A percentile compares a stretch with the other conserved stretches of the same genome.
Conservation (phyloP, 2,329 filamentous ascomycete genomes). For the Xylariaceae sp. region DNA sequence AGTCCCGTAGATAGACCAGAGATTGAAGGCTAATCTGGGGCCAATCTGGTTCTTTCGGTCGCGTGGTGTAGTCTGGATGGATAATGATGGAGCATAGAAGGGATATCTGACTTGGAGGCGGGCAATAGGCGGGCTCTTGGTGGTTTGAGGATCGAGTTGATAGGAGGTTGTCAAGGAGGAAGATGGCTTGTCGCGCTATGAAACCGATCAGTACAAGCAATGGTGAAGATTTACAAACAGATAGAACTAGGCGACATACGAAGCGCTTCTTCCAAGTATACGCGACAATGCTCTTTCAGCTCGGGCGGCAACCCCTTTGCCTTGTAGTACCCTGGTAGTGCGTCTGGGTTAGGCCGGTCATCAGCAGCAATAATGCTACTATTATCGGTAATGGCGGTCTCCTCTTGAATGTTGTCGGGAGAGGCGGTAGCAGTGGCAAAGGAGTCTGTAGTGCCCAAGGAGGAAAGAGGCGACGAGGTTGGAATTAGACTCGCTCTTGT, state of each 20-base stretch:
- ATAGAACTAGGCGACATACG: slow-evolving; percentile 55
- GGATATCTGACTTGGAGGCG: slow-evolving; percentile 75
- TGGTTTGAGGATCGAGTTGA: slow-evolving; percentile 51
- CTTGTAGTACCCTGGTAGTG: slow-evolving; percentile 55
- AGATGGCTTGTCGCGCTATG: slow-evolving; percentile 62
- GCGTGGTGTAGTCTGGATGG: slow-evolving; percentile 80
- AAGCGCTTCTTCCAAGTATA: slow-evolving; percentile 78
- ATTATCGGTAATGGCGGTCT: background rate
- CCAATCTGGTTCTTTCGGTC: slow-evolving; percentile 66
- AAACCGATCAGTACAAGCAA: background rate
- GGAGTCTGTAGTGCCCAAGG: slow-evolving; percentile 11
- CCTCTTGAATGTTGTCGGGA: background rate
- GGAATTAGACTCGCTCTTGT: background rate
- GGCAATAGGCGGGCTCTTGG: slow-evolving; percentile 61
- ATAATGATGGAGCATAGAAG: slow-evolving; percentile 82
- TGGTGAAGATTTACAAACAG: slow-evolving; percentile 13
- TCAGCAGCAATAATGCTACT: background rate
- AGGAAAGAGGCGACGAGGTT: slow-evolving; percentile 23
- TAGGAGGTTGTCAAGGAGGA: slow-evolving; percentile 70
- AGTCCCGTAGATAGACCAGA: slow-evolving; percentile 71
- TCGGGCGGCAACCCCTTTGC: slow-evolving; percentile 65
- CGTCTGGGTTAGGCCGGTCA: background rate
- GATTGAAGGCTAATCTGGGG: slow-evolving; percentile 70
- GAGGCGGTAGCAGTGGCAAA: slow-evolving; percentile 2
- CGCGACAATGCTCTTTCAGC: slow-evolving; percentile 69